phyloP scores from a whole-genome alignment of 2,329 filamentous ascomycete genomes.

The Dactylellina leptospora region DNA sequence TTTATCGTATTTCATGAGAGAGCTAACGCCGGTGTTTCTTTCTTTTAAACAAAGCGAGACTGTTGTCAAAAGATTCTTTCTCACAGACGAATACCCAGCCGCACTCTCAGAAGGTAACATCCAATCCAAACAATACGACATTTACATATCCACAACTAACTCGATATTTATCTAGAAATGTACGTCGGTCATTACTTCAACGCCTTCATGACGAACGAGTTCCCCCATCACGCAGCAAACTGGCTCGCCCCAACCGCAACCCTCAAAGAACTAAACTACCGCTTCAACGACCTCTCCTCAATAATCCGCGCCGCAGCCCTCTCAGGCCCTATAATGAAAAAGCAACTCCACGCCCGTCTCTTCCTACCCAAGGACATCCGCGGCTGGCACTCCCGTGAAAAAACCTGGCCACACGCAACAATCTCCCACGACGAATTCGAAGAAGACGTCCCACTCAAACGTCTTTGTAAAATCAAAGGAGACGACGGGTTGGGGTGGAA shows the following conservation, averaged over 20 bases:
- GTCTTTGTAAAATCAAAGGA: background rate
- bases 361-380: slow-evolving; percentile 23
- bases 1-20: slow-evolving; percentile 18
- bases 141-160: background rate
- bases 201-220: slow-evolving; percentile 36
- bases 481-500: slow-evolving; percentile 27
- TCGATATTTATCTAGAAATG: slow-evolving; percentile 7
- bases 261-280: slow-evolving; percentile 13
- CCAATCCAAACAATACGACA: background rate
- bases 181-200: slow-evolving; percentile 34
- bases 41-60: slow-evolving; percentile 17
- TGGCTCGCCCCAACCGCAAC: slow-evolving; percentile 14
- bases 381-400: slow-evolving; percentile 23
- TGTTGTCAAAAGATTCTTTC: slow-evolving; percentile 19
- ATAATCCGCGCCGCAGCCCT: slow-evolving; percentile 5
- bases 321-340: slow-evolving; percentile 5
- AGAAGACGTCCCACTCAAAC: slow-evolving; percentile 30
- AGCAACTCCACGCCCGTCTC: slow-evolving; percentile 8
- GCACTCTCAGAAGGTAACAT: slow-evolving; percentile 22
- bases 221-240: slow-evolving; percentile 27
- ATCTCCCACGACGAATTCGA: slow-evolving; percentile 19
- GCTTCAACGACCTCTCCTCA: slow-evolving; percentile 26
- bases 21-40: slow-evolving; percentile 28
- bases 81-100: slow-evolving; percentile 5
- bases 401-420: slow-evolving; percentile 5